These are phyloP conservation scores for Panellus pusillus DNA, from an alignment of 768 basidiomycete genomes.

Conservation along the genomic window DNA sequence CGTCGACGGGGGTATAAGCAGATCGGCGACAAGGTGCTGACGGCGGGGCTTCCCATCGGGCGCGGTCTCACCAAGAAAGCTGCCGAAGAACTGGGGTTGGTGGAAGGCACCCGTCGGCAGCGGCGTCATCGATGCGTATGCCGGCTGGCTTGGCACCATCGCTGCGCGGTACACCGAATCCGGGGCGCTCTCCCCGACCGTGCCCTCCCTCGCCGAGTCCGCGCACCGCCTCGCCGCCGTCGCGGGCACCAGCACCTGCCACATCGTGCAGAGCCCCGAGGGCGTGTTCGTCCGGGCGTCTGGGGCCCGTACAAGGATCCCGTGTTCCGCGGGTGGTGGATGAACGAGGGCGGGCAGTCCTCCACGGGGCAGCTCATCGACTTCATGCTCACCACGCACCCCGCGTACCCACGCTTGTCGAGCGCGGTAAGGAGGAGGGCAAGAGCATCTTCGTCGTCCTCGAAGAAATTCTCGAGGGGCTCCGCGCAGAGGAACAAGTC, in stretches of 20 bases:
- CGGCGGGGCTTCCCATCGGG: constrained; percentile 85
- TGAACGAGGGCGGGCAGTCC: constrained; percentile 99
- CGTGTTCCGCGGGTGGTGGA: constrained; percentile 95
- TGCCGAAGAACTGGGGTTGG: constrained; percentile 82
- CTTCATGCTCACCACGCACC: constrained; percentile 91
- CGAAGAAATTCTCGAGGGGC: constrained; percentile 67
- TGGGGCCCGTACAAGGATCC: constrained; percentile 94
- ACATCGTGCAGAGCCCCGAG: constrained; percentile 83
- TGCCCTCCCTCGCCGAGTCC: constrained; percentile 72
- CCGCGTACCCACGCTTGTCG: constrained; percentile 76
- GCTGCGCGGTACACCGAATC: constrained; percentile 70
- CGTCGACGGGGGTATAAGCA: constrained; percentile 67
- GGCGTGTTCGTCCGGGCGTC: constrained; percentile 87
- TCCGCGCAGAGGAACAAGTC: constrained; percentile 53
- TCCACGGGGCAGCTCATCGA: constrained; percentile 98
- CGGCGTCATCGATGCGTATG: constrained; percentile 93
- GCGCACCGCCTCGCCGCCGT: constrained; percentile 84
- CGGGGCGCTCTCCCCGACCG: constrained; percentile 46
- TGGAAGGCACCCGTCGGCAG: constrained; percentile 93
- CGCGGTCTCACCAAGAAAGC: constrained; percentile 74
- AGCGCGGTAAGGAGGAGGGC: constrained; percentile 57
- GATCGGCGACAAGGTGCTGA: constrained; percentile 74
- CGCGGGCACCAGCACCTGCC: constrained; percentile 96
- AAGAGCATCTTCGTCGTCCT: constrained; percentile 69
- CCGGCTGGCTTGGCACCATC: constrained; percentile 96